A percentile compares a stretch with the other conserved stretches of the same genome.
phyloP scores from a whole-genome alignment of 768 basidiomycete genomes.

The Termitomyces sp. region DNA sequence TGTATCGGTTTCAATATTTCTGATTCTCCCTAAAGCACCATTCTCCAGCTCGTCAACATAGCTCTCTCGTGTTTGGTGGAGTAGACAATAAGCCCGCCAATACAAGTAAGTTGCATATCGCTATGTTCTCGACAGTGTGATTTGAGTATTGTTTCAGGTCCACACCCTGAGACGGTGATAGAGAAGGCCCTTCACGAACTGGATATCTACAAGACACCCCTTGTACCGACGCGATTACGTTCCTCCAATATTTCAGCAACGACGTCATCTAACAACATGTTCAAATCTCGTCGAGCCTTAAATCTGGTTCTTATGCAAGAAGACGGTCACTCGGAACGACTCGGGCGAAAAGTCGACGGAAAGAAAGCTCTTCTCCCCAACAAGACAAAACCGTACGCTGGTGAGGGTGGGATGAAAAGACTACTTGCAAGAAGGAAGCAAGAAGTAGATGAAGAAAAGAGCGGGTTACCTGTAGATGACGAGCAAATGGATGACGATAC shows the following conservation, averaged over 20 bases:
- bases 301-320: constrained; percentile 55
- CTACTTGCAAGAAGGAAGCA: constrained; percentile 56
- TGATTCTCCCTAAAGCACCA: constrained; percentile 28
- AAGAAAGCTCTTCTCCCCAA: constrained; percentile 38
- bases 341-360: constrained; percentile 32
- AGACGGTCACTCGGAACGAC: constrained; percentile 44
- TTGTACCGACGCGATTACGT: constrained; percentile 58
- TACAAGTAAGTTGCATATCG: constrained; percentile 18
- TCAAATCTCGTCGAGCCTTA: constrained; percentile 43
- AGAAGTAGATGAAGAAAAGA: constrained; percentile 46
- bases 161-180: constrained; percentile 42
- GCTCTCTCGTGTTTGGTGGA: constrained; percentile 45
- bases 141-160: constrained; percentile 8
- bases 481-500: constrained; percentile 23
- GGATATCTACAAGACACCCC: constrained; percentile 75
- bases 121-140: not conserved
- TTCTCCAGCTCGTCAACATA: constrained; percentile 47
- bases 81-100: constrained; percentile 26
- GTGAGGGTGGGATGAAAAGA: constrained; percentile 75
- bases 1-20: not conserved
- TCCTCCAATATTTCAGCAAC: constrained; percentile 24
- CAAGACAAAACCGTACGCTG: constrained; percentile 72
- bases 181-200: constrained; percentile 67
- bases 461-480: constrained; percentile 14
- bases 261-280: constrained; percentile 50